These are phyloP conservation scores for Cyclaneusma minus DNA, from an alignment of 2,329 filamentous ascomycete species.

Conservation along the genomic window DNA sequence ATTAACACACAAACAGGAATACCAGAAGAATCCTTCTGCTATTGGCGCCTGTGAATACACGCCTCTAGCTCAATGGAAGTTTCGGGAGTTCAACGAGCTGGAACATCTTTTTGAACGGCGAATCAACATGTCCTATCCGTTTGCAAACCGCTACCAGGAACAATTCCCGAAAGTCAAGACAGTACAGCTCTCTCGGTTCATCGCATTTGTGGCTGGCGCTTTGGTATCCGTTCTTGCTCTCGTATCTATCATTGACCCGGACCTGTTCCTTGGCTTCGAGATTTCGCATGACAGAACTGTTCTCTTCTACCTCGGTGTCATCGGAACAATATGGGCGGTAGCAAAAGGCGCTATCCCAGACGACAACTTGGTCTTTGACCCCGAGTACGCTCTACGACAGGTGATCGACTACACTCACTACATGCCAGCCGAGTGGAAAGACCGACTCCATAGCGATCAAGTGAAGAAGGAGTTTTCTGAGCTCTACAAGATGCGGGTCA, in stretches of 20 bases:
- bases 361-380: conserved; percentile 80
- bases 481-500: conserved; percentile 80
- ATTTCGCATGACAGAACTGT: conserved; percentile 78
- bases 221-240: conserved; percentile 74
- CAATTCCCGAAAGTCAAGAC: conserved; percentile 95
- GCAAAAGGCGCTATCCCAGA: conserved; percentile 74
- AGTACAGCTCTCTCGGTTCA: conserved; percentile 67
- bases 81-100: conserved; percentile 94
- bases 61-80: conserved; percentile 91
- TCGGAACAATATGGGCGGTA: conserved; percentile 70
- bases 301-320: conserved; percentile 75
- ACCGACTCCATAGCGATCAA: conserved; percentile 81
- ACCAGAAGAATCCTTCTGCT: conserved; percentile 81
- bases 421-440: conserved; percentile 76
- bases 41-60: conserved; percentile 85
- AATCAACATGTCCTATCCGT: conserved; percentile 87
- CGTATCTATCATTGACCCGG: conserved; percentile 75
- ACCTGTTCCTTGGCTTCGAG: conserved; percentile 83
- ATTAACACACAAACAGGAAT: conserved; percentile 44
- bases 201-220: conserved; percentile 77
- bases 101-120: conserved; percentile 83
- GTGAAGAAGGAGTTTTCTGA: conserved; percentile 81
- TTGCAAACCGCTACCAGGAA: conserved; percentile 80
- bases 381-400: conserved; percentile 72
- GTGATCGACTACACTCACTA: conserved; percentile 92